These are phyloP conservation scores for Paramecium sexaurelia DNA, from an alignment of 73 alveolate genomes.

Conservation along the genomic window DNA sequence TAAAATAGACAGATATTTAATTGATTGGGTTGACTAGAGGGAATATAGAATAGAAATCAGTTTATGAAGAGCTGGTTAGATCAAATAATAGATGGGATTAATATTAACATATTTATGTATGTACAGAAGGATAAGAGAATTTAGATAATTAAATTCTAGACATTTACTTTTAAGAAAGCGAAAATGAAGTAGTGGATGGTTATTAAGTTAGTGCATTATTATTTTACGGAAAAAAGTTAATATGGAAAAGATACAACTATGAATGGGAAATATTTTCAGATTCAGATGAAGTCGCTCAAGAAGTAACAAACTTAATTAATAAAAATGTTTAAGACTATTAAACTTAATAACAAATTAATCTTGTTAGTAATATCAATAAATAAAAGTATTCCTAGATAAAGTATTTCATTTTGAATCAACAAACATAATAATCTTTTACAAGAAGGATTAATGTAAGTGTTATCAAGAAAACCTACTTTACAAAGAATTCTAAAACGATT, in stretches of 20 bases:
- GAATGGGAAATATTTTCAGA: slow-evolving; percentile 40
- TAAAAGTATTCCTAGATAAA: neutral
- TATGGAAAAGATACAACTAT: slow-evolving; percentile 37
- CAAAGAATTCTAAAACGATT: neutral
- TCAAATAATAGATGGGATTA: slow-evolving; percentile 40
- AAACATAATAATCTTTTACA: neutral
- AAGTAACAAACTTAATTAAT: neutral
- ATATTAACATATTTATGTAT: neutral
- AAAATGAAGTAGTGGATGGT: slow-evolving; percentile 9
- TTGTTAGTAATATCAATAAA: neutral
- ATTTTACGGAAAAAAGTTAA: neutral
- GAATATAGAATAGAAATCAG: neutral
- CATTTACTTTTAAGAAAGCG: neutral
- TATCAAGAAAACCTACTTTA: neutral
- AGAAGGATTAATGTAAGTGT: neutral
- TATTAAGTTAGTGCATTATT: neutral
- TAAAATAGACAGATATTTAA: neutral
- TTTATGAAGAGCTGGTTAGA: neutral
- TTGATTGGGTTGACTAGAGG: slow-evolving; percentile 30
- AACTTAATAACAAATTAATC: neutral
- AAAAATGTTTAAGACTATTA: neutral
- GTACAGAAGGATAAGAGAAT: neutral
- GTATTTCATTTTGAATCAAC: neutral
- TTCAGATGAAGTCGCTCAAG: slow-evolving; percentile 6
- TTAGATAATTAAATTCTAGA: neutral